A percentile compares a stretch with the other conserved stretches of the same genome.
Evolutionary conservation across 2,329 filamentous ascomycete species (phyloP).

Genomic region (Fusarium subtropicale): DNA sequence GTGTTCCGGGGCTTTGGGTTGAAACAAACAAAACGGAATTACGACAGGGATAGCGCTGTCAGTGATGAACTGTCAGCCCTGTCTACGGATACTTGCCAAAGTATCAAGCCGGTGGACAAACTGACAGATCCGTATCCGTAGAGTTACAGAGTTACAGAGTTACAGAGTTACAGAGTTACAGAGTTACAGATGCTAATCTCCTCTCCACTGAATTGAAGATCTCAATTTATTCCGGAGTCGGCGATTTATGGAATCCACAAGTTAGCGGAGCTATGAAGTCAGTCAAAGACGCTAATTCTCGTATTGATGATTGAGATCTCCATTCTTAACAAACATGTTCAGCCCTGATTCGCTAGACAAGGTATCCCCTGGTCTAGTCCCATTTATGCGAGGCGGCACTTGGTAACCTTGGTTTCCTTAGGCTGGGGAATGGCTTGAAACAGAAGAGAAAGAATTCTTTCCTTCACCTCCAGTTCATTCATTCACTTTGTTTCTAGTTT

Average conservation of each 20-base stretch:
- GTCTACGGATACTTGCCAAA: neutral
- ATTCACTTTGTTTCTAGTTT: neutral
- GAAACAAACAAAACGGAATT: neutral
- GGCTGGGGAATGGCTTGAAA: neutral
- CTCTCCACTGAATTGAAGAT: neutral
- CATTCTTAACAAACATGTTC: neutral
- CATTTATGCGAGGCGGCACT: conserved; percentile 5
- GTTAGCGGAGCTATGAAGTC: conserved; percentile 17
- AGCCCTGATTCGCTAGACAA: conserved; percentile 1
- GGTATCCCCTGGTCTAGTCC: neutral
- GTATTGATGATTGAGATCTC: conserved; percentile 17
- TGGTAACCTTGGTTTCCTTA: neutral
- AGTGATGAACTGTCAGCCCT: neutral
- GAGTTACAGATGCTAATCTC: neutral
- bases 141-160: neutral
- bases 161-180: neutral
- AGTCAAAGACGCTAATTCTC: conserved; percentile 12
- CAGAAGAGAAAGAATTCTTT: neutral
- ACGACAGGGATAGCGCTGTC: neutral
- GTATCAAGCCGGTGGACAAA: neutral
- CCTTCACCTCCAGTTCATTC: conserved; percentile 1
- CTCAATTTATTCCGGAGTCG: conserved; percentile 7
- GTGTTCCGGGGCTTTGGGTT: too few species aligned
- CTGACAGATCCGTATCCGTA: neutral
- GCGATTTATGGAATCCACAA: neutral